Evolutionary conservation across 495 filamentous ascomycete genomes (phyloP).

Genomic region (Talaromyces wortmannii): DNA sequence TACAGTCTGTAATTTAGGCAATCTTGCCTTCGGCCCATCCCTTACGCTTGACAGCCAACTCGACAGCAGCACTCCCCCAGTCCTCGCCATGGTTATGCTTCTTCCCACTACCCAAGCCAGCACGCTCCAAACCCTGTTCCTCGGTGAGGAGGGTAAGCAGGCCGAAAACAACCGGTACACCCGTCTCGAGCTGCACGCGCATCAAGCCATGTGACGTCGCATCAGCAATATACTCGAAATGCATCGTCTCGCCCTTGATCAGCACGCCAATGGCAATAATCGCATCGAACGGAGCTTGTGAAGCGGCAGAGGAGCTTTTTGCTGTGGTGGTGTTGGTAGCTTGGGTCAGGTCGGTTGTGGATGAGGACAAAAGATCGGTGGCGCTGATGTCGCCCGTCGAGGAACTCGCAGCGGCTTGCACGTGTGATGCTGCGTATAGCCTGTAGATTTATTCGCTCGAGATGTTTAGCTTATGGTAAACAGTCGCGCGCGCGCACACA

Average conservation of each 20-base stretch:
- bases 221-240: slow-evolving; percentile 97
- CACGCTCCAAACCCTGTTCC: slow-evolving; percentile 78
- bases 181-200: slow-evolving; percentile 83
- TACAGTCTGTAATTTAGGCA: slow-evolving; percentile 11
- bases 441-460: slow-evolving; percentile 29
- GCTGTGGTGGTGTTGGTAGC: slow-evolving; percentile 15
- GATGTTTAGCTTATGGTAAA: neutral
- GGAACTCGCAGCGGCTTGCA: slow-evolving; percentile 60
- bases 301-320: slow-evolving; percentile 23
- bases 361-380: slow-evolving; percentile 71
- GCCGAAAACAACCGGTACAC: slow-evolving; percentile 86
- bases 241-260: slow-evolving; percentile 98
- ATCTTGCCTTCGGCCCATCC: slow-evolving; percentile 42
- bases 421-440: slow-evolving; percentile 78
- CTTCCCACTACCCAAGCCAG: slow-evolving; percentile 56
- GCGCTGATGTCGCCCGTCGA: slow-evolving; percentile 54
- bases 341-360: slow-evolving; percentile 53
- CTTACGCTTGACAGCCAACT: slow-evolving; percentile 36
- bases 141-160: slow-evolving; percentile 84
- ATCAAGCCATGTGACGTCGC: slow-evolving; percentile 85
- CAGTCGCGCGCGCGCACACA: too few relatives aligned
- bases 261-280: slow-evolving; percentile 92
- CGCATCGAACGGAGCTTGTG: slow-evolving; percentile 70
- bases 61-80: slow-evolving; percentile 64
- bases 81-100: slow-evolving; percentile 83